phyloP scores from a whole-genome alignment of 805 yeast species.

The Priceomyces fermenticarens region DNA sequence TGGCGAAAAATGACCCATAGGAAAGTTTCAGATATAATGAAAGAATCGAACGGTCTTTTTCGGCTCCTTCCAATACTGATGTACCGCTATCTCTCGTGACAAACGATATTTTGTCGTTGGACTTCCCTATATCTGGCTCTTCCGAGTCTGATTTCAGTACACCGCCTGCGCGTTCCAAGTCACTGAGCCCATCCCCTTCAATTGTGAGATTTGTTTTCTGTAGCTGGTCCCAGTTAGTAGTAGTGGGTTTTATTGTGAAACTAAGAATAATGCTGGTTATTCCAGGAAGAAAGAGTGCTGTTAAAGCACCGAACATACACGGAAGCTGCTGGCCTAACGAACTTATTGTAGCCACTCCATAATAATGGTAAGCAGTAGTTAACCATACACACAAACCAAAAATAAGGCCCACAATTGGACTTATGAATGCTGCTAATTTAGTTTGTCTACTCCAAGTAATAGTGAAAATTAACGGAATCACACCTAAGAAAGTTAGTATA shows the following conservation, averaged over 20 bases:
- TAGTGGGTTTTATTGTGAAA: slow-evolving; percentile 19
- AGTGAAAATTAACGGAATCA: slow-evolving; percentile 31
- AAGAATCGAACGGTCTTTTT: background rate
- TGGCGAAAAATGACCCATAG: slow-evolving; percentile 19
- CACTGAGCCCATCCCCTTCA: slow-evolving; percentile 5
- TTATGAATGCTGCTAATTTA: slow-evolving; percentile 23
- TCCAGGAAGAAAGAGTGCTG: slow-evolving; percentile 30
- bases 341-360: slow-evolving; percentile 22
- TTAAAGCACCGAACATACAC: slow-evolving; percentile 30
- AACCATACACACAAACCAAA: slow-evolving; percentile 31
- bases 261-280: slow-evolving; percentile 24
- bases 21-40: slow-evolving; percentile 14
- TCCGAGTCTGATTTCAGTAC: too few relatives aligned
- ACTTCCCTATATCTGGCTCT: background rate
- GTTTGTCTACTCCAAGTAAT: slow-evolving; percentile 34
- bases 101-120: background rate
- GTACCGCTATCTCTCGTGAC: too few relatives aligned
- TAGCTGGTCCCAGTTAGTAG: slow-evolving; percentile 28
- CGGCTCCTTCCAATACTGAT: too few relatives aligned
- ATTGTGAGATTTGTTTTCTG: slow-evolving; percentile 16
- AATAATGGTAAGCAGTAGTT: slow-evolving; percentile 24
- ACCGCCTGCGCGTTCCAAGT: background rate
- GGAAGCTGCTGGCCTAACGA: slow-evolving; percentile 30
- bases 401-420: slow-evolving; percentile 29
- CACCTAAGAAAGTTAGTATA: slow-evolving; percentile 8